Conservation (phyloP, 2,329 filamentous ascomycete genomes). For the Arthrobotrys conoides region DNA sequence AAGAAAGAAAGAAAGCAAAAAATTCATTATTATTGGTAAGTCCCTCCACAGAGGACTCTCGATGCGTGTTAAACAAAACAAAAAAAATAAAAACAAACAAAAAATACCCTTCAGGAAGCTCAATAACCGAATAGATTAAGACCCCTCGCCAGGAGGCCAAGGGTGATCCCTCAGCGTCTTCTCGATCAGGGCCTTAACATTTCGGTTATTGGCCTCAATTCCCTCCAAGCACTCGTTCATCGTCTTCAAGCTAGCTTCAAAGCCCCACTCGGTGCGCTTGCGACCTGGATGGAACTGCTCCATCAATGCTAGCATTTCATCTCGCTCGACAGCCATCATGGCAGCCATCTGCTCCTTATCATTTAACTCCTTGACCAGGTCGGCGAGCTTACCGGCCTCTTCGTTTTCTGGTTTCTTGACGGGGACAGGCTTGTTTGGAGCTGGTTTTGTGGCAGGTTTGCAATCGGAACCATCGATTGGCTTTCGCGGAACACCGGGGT, state of each 20-base stretch:
- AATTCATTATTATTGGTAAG: slow-evolving; percentile 5
- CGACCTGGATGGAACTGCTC: no score
- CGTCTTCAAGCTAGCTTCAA: slow-evolving; percentile 32
- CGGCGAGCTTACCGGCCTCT: not conserved
- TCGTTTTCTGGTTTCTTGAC: not conserved
- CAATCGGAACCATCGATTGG: not conserved
- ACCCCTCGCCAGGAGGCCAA: not conserved
- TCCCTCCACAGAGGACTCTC: slow-evolving; percentile 23
- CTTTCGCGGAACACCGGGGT: not conserved
- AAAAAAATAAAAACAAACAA: slow-evolving; percentile 6
- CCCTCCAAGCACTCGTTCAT: slow-evolving; percentile 36
- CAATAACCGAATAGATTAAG: not conserved
- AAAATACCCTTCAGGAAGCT: not conserved
- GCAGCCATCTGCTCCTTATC: not conserved
- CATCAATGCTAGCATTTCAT: not conserved
- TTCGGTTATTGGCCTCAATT: slow-evolving; percentile 24
- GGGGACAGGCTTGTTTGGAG: not conserved
- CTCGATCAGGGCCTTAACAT: slow-evolving; percentile 18
- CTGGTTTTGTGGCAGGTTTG: not conserved
- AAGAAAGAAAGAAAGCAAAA: not conserved
- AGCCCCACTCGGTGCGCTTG: slow-evolving; percentile 17
- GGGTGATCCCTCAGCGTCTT: slow-evolving; percentile 35
- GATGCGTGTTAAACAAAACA: not conserved
- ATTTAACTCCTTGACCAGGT: not conserved
- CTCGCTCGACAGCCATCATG: slow-evolving; percentile 14